phyloP scores from a whole-genome alignment of 2,329 filamentous ascomycete species.

The Myriosclerotinia curreyana region DNA sequence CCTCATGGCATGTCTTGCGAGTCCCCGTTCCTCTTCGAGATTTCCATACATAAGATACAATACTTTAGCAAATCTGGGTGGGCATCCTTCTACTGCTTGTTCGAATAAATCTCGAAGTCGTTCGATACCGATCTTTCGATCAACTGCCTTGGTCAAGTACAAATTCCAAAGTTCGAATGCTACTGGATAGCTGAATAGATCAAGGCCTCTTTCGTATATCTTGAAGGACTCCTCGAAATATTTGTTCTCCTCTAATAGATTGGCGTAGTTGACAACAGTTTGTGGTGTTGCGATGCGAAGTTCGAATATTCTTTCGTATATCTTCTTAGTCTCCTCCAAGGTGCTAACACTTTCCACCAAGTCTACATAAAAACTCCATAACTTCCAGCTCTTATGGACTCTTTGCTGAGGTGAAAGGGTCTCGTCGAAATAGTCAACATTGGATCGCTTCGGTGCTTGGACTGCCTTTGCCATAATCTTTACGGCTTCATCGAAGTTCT shows the following conservation, averaged over 20 bases:
- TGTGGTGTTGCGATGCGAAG: slow-evolving; percentile 96
- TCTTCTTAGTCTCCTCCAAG: slow-evolving; percentile 85
- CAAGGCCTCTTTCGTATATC: slow-evolving; percentile 89
- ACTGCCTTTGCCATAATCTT: slow-evolving; percentile 97
- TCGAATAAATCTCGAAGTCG: slow-evolving; percentile 92
- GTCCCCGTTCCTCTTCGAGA: slow-evolving; percentile 89
- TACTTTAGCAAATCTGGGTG: slow-evolving; percentile 92
- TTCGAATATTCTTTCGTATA: slow-evolving; percentile 98
- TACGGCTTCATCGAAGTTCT: slow-evolving; percentile 93
- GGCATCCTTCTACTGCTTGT: slow-evolving; percentile 91
- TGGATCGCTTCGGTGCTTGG: slow-evolving; percentile 94
- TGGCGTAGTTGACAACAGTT: slow-evolving; percentile 98
- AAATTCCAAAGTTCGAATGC: slow-evolving; percentile 99
- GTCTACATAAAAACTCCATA: slow-evolving; percentile 99
- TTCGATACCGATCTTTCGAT: slow-evolving; percentile 94
- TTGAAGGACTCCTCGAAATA: slow-evolving; percentile 99
- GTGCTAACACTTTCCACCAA: slow-evolving; percentile 91
- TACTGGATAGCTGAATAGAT: slow-evolving; percentile 97
- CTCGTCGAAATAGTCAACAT: slow-evolving; percentile 98
- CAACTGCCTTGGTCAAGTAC: slow-evolving; percentile 94
- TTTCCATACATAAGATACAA: slow-evolving; percentile 98
- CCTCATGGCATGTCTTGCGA: slow-evolving; percentile 95
- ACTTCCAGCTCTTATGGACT: slow-evolving; percentile 98
- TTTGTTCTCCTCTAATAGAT: slow-evolving; percentile 86
- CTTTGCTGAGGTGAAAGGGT: slow-evolving; percentile 89